A percentile compares a stretch with the other conserved stretches of the same genome.
phyloP scores from a whole-genome alignment of 2,329 filamentous ascomycete species.

The Penicillium brasilianum region DNA sequence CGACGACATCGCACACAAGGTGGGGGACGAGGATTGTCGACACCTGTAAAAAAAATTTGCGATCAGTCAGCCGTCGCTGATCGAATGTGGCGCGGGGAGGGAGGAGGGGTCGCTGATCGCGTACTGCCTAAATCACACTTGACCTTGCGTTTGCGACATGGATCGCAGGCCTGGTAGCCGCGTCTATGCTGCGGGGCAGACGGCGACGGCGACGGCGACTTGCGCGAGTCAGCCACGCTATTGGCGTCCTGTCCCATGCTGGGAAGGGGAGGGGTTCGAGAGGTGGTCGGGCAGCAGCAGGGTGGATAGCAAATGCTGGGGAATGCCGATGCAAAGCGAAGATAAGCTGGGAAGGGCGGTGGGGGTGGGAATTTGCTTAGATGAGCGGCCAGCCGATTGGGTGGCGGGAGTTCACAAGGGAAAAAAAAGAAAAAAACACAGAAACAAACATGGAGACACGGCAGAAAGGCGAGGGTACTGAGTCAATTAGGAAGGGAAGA shows the following conservation, averaged over 20 bases:
- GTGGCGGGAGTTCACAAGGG: not conserved
- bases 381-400: conserved; percentile 29
- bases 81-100: conserved; percentile 8
- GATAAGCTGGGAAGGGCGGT: conserved; percentile 42
- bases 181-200: conserved; percentile 49
- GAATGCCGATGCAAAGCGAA: conserved; percentile 49
- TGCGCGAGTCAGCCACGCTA: conserved; percentile 28
- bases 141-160: conserved; percentile 56
- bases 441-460: not conserved
- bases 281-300: conserved; percentile 15
- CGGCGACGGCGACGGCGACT: conserved; percentile 40
- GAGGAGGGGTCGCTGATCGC: conserved; percentile 30
- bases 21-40: conserved; percentile 92
- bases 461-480: not conserved
- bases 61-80: conserved; percentile 22
- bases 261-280: conserved; percentile 16
- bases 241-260: conserved; percentile 31
- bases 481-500: conserved; percentile 6
- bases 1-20: conserved; percentile 92
- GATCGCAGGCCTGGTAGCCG: conserved; percentile 56
- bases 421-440: conserved; percentile 11
- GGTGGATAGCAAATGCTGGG: conserved; percentile 31
- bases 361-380: conserved; percentile 29
- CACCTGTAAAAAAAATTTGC: conserved; percentile 48
- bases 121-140: conserved; percentile 56